Base-by-base conservation (phyloP, 768 basidiomycete species). In the Leccinum sublutescens region DNA sequence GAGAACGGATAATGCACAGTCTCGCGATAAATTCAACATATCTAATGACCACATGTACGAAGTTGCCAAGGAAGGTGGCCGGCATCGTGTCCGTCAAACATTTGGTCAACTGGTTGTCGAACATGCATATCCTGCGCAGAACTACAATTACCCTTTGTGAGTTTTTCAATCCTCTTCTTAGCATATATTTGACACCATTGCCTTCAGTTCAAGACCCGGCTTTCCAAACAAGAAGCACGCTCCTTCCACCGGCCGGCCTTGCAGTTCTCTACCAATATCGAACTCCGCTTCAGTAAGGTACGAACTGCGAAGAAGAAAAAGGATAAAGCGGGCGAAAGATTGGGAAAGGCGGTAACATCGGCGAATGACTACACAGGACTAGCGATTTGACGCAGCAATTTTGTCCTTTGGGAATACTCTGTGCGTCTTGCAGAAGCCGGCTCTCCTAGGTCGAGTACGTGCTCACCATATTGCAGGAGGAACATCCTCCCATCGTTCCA, bases 21-120 rank as follows among this genome's bases (percentile, higher is more conserved):
- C 82, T 53, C 83, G 84, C 45, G 96, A 99, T 75, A 95, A 93
- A 66, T 98, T 92, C 79, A 98, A 99, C 70, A 78, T 98, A 23
- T 96, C 95, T 3, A 98, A 98, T 66, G 97, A 99, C 69, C 90
- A 93, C 62, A 83, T 89, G 68, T 99, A 99, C 72, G 95, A 98
- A 73, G 90, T 95, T 14, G 81, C 91, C 15, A 92, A 94, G 70
- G 92, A 95, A 54, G 89, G 90, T 54, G 86, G 86, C 11, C 85
- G 92, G 21, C 90, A 93, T 74, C 88, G 93, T 56, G 91, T 99
- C 52, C 85, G 96, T 29, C 97, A 98, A 75, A 99, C 97, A 2
- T 97, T 99, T 67, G 96, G 95, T 36, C 89, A 94, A 64, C 84
- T 99, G 66, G 88, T 94, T 23, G 95, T 99, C 54, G 93, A 97